Percentiles rank a stretch among this genome's conserved stretches.
phyloP scores from a whole-genome alignment of 176 grass and related monocot genomes.

The Neostapfia colusana region DNA sequence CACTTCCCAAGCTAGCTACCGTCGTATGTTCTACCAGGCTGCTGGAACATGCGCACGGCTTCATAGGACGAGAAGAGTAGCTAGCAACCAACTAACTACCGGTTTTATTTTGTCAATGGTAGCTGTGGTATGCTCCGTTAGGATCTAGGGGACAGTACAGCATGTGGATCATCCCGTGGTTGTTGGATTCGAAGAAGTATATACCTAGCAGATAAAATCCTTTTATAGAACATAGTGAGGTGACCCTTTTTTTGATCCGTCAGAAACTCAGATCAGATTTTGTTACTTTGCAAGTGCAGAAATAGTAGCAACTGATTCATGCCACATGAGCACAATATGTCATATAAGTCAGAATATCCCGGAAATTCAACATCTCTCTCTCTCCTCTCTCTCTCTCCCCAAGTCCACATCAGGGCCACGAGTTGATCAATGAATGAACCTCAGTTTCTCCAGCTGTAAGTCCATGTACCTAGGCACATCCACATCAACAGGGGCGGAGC shows the following conservation, averaged over 20 bases:
- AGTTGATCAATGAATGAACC: slow-evolving; percentile 9
- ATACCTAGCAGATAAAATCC: not conserved
- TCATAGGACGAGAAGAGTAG: not conserved
- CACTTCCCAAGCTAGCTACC: slow-evolving; percentile 17
- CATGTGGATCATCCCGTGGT: not conserved
- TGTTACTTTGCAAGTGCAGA: not conserved
- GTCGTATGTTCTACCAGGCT: not conserved
- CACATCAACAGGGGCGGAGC: not conserved
- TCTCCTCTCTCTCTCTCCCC: not conserved
- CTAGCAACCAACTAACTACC: not conserved
- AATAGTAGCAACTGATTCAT: not conserved
- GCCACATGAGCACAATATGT: not conserved
- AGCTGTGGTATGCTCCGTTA: not conserved
- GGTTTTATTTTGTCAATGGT: not conserved
- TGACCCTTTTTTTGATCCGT: not conserved
- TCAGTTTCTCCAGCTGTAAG: not conserved
- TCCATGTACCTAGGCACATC: not conserved
- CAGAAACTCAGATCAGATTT: not conserved
- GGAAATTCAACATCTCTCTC: not conserved
- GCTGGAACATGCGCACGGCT: not conserved
- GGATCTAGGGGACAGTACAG: not conserved
- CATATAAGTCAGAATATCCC: no score
- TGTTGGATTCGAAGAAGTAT: not conserved
- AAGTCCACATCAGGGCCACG: not conserved
- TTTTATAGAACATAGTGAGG: not conserved